phyloP scores from a whole-genome alignment of 345 rosid species.

The Corchorus olitorius region DNA sequence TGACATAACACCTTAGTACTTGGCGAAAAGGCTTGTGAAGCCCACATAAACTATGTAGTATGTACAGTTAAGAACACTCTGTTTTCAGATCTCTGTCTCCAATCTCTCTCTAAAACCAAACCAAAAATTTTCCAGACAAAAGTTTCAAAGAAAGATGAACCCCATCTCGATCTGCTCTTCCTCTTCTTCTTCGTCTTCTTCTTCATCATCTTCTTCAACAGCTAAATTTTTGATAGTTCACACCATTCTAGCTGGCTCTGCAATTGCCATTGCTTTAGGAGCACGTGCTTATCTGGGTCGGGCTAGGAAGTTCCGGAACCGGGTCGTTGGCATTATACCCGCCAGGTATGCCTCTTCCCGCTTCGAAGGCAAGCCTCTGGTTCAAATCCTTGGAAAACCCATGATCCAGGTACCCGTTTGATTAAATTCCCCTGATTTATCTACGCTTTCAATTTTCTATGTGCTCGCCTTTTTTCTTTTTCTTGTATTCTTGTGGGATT shows the following conservation, averaged over 20 bases:
- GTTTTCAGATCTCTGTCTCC: not conserved
- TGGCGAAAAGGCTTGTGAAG: no score
- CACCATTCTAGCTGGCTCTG: constrained; percentile 67
- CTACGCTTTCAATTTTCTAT: not conserved
- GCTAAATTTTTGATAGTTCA: constrained; percentile 69
- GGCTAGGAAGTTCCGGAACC: constrained; percentile 63
- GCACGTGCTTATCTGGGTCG: constrained; percentile 61
- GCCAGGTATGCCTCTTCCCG: constrained; percentile 94
- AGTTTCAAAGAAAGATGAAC: constrained; percentile 14
- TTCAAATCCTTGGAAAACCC: constrained; percentile 86
- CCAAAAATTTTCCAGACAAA: not conserved
- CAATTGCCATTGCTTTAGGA: constrained; percentile 67
- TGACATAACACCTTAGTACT: no score
- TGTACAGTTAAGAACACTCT: not conserved
- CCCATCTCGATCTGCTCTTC: constrained; percentile 38
- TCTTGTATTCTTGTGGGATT: constrained; percentile 13
- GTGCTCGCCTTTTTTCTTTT: not conserved
- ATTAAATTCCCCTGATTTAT: not conserved
- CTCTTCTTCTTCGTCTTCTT: constrained; percentile 39
- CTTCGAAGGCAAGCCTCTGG: constrained; percentile 90
- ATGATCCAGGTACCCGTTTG: constrained; percentile 83
- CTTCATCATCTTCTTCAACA: constrained; percentile 42
- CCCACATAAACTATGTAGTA: no score
- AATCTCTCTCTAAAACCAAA: not conserved
- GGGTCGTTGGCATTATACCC: constrained; percentile 93